Base-by-base conservation (phyloP, 257 asterid genomes). In the Salvia miltiorrhiza region DNA sequence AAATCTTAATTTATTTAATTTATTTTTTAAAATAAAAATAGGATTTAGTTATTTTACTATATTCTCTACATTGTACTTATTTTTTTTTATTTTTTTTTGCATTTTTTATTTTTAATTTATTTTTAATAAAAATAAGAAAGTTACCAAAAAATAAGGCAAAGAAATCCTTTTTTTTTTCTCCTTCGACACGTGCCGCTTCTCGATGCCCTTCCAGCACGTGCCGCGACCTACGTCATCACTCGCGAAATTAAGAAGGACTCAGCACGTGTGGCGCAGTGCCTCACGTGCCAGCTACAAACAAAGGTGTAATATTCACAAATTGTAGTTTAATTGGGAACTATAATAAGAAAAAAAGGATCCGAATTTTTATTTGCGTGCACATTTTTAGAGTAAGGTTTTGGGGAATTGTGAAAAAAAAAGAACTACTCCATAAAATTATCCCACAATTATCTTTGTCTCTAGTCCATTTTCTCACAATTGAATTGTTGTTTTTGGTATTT, bases 271-370 rank as follows among this genome's bases (percentile, higher is more conserved):
- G 20, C 65, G 53, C 64, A 43, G 70, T 26, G 1, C 21, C 67
- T 39, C 82, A 74, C 81, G 81, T 79, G 84, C 56, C 79, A 58
- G 37, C 52, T 72, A 17, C 19, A 19, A 45, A 7, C 23, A 65
- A n/a, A 9, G 39, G 24, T 30, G 44, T 32, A 5, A 23, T 10
- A 19, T 49, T 53, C 59, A 4, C 17, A 53, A 53, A 19, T 49
- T 49, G 28, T 13, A 48, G 8, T 17, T 48, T 48, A 48, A 48
- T n/a, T 48, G 23, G 53, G 10, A 47, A n/a, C 43, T 9, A 6
- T 7, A 47, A 47, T 2, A 5, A 16, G 9, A 1, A 0, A 43
- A 30, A 30, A 30, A 30, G 5, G 35, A 43, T 41, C 47, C 16
- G 16, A 41, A 11, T 41, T 41, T 40, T 41, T 40, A 11, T n/a